A percentile compares a stretch with the other conserved stretches of the same genome.
Conservation (phyloP, 257 asterid genomes). For the Salvia splendens region DNA sequence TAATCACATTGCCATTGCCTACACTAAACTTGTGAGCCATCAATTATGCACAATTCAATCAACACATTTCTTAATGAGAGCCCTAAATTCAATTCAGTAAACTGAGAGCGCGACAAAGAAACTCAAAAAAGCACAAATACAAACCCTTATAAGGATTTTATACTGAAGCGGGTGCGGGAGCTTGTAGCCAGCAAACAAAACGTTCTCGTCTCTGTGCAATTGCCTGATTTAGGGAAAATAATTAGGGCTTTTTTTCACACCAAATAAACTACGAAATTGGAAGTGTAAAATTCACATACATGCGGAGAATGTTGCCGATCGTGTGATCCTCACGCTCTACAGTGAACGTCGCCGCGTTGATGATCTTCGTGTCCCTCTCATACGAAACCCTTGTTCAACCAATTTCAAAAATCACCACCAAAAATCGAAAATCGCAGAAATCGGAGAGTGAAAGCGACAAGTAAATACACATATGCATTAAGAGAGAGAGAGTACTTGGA, state of each 20-base stretch:
- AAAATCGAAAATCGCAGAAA: neutral
- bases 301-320: conserved; percentile 87
- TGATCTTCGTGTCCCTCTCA: conserved; percentile 92
- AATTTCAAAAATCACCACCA: conserved; percentile 16
- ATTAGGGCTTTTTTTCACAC: conserved; percentile 34
- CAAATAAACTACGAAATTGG: neutral
- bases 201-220: conserved; percentile 81
- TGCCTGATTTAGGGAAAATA: conserved; percentile 54
- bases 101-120: neutral
- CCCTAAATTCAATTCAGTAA: neutral
- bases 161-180: conserved; percentile 98
- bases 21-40: too few relatives aligned
- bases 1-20: neutral
- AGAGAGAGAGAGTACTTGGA: conserved; percentile 50
- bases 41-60: neutral
- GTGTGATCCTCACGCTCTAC: conserved; percentile 97
- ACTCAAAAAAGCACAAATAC: conserved; percentile 37
- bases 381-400: conserved; percentile 67
- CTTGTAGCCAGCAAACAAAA: conserved; percentile 92
- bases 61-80: neutral
- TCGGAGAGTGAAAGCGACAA: neutral
- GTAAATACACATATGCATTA: neutral
- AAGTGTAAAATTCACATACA: conserved; percentile 37
- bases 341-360: conserved; percentile 89
- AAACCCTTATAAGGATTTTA: conserved; percentile 78